Evolutionary conservation across 768 basidiomycete genomes (phyloP).

Genomic region (Termitomyces eurrhizus): DNA sequence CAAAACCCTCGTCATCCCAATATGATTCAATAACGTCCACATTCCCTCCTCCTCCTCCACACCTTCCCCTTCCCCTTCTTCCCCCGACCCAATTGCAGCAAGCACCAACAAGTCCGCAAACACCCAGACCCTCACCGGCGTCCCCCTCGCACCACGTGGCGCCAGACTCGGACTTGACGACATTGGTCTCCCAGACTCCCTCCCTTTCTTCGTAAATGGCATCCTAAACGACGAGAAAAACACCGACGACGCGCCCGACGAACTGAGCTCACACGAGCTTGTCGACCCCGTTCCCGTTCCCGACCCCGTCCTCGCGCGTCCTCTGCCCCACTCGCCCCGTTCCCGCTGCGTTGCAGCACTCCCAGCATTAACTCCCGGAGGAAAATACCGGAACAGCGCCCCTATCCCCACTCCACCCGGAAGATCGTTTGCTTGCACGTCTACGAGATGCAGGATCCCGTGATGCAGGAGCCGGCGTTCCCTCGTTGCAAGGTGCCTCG

Average conservation of each 20-base stretch:
- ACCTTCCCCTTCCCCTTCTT: background rate
- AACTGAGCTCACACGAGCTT: constrained; percentile 15
- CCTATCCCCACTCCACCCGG: constrained; percentile 10
- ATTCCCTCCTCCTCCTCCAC: constrained; percentile 10
- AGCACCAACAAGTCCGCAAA: constrained; percentile 74
- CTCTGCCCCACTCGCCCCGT: background rate
- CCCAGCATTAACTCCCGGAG: constrained; percentile 7
- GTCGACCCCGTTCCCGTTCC: constrained; percentile 29
- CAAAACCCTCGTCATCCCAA: constrained; percentile 48
- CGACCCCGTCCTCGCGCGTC: constrained; percentile 40
- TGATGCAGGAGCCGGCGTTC: constrained; percentile 74
- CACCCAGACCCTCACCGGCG: constrained; percentile 30
- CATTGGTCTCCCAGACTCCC: background rate
- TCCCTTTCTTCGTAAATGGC: constrained; percentile 1
- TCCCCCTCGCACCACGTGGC: constrained; percentile 1
- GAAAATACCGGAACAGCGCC: constrained; percentile 8
- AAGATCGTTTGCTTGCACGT: constrained; percentile 24
- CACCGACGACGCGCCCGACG: constrained; percentile 9
- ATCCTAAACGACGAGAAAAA: constrained; percentile 17
- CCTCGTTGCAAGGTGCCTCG: constrained; percentile 55
- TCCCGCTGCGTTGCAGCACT: background rate
- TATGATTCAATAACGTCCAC: constrained; percentile 26
- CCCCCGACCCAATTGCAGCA: constrained; percentile 23
- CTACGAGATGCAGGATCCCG: constrained; percentile 50
- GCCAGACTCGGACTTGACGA: constrained; percentile 8